phyloP scores from a whole-genome alignment of 352 stramenopile species.

The Halophytophthora batemanensis region DNA sequence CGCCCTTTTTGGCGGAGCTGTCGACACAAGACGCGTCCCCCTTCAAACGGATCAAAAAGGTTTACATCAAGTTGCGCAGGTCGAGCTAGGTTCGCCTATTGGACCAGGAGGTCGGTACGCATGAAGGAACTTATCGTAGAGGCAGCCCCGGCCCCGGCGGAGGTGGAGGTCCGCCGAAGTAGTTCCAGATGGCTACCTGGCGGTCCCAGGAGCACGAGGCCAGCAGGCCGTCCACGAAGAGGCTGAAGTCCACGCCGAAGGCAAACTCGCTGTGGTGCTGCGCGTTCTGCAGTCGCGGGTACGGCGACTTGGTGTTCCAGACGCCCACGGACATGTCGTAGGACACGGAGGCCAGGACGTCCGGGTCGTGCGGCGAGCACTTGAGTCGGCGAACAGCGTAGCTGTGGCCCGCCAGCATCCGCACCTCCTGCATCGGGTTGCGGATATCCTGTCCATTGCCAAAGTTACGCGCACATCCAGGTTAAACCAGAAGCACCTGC shows the following conservation, averaged over 20 bases:
- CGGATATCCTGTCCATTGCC: conserved; percentile 71
- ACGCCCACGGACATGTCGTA: conserved; percentile 91
- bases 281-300: conserved; percentile 69
- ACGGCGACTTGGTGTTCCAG: conserved; percentile 85
- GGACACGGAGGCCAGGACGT: conserved; percentile 81
- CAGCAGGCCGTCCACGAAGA: conserved; percentile 76
- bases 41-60: not conserved
- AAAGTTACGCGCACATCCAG: not conserved
- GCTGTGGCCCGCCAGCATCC: conserved; percentile 69
- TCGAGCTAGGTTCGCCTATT: too few species aligned
- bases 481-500: not conserved
- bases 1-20: not conserved
- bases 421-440: conserved; percentile 63
- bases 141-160: too few species aligned
- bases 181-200: conserved; percentile 76
- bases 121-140: conserved; percentile 24
- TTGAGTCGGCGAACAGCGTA: conserved; percentile 85
- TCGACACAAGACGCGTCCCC: not conserved
- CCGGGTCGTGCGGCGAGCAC: conserved; percentile 77
- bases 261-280: conserved; percentile 87
- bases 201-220: conserved; percentile 82
- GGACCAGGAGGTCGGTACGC: not conserved
- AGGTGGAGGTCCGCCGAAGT: conserved; percentile 62
- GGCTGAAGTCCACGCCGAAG: conserved; percentile 81
- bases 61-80: too few species aligned